A percentile compares a stretch with the other conserved stretches of the same genome.
These are phyloP conservation scores for Wallemia mellicola DNA, from an alignment of 1,284 basidiomycete genomes.

Conservation along the genomic window DNA sequence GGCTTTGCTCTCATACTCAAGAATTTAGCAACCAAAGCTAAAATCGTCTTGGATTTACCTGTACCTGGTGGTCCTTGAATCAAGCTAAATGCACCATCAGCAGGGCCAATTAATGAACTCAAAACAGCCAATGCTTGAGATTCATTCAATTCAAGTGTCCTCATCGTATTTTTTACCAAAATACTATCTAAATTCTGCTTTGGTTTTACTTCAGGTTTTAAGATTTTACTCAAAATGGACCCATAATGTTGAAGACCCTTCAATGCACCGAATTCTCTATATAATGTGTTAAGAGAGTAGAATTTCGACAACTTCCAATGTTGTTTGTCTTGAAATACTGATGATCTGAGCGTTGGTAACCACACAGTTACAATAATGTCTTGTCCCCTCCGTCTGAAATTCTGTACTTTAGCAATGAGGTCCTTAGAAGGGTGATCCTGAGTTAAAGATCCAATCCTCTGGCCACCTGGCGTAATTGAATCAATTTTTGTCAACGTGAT, in stretches of 20 bases:
- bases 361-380: background rate
- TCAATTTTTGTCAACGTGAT: conserved; percentile 1
- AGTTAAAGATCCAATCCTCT: background rate
- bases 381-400: conserved; percentile 6
- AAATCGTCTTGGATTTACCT: conserved; percentile 95
- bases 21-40: conserved; percentile 66
- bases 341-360: background rate
- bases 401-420: background rate
- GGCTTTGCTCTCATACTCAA: conserved; percentile 28
- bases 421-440: background rate
- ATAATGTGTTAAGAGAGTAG: conserved; percentile 51
- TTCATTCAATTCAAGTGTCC: conserved; percentile 49
- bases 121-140: conserved; percentile 79
- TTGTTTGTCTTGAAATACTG: conserved; percentile 2
- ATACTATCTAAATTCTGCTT: conserved; percentile 23
- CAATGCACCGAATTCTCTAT: conserved; percentile 74
- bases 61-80: conserved; percentile 98
- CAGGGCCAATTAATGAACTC: conserved; percentile 20
- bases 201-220: conserved; percentile 29
- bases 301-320: conserved; percentile 1
- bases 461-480: background rate
- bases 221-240: conserved; percentile 18
- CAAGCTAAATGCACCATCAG: conserved; percentile 41
- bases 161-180: conserved; percentile 31
- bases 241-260: conserved; percentile 50